Conservation (phyloP, 352 stramenopile genomes). For the Pythium scleroteichum region DNA sequence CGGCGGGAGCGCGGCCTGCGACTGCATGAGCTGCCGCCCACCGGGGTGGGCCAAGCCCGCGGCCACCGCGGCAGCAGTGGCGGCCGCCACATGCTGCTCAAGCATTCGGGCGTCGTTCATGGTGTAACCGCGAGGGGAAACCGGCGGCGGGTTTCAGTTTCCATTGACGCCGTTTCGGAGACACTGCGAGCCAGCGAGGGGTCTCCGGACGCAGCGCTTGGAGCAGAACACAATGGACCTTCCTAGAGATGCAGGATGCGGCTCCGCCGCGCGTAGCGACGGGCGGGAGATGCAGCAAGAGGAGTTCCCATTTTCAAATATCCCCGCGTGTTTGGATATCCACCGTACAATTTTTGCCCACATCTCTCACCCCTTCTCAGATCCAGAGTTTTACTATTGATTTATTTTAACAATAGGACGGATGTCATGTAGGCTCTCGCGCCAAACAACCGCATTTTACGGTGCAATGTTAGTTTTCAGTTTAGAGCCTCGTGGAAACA, state of each 20-base stretch:
- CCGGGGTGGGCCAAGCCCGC: neutral
- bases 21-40: constrained; percentile 32
- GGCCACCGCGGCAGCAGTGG: neutral
- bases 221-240: neutral
- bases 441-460: too few relatives aligned
- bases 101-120: neutral
- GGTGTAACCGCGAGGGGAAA: neutral
- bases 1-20: constrained; percentile 25
- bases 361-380: too few relatives aligned
- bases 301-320: too few relatives aligned
- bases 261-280: neutral
- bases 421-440: neutral
- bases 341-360: too few relatives aligned
- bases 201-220: neutral
- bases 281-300: neutral
- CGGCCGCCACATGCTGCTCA: constrained; percentile 1
- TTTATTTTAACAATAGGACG: neutral
- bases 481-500: neutral
- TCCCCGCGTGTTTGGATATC: too few relatives aligned
- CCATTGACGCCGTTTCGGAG: neutral
- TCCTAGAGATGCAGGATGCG: neutral
- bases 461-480: too few relatives aligned
- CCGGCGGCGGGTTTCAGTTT: neutral
- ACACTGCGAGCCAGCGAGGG: neutral
- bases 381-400: too few relatives aligned